These are phyloP conservation scores for Cenococcum geophilum DNA, from an alignment of 495 filamentous ascomycete species.

Conservation along the genomic window DNA sequence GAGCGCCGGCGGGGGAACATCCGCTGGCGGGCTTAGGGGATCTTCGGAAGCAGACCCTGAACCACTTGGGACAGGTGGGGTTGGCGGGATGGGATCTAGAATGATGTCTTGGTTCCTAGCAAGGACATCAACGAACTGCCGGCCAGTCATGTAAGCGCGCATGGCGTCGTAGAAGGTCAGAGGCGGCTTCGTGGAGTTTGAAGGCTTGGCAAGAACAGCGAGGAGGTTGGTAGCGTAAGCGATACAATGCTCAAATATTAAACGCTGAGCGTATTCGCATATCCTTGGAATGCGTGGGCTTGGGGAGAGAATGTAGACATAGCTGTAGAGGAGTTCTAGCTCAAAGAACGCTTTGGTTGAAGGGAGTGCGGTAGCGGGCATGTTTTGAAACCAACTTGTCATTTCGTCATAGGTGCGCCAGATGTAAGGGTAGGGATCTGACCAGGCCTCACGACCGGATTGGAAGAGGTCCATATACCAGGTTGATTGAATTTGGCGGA, in stretches of 20 bases:
- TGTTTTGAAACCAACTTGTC: constrained; percentile 26
- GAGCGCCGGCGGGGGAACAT: constrained; percentile 16
- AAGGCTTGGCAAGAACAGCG: constrained; percentile 45
- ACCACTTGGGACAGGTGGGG: constrained; percentile 16
- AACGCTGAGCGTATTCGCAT: constrained; percentile 59
- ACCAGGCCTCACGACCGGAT: constrained; percentile 51
- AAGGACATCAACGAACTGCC: constrained; percentile 62
- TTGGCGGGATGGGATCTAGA: constrained; percentile 32
- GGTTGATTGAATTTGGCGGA: constrained; percentile 69
- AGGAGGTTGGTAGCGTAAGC: constrained; percentile 59
- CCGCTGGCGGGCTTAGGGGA: constrained; percentile 19
- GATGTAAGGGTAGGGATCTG: constrained; percentile 37
- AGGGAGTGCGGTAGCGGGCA: constrained; percentile 17
- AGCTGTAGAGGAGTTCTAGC: constrained; percentile 77
- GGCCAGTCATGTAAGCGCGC: constrained; percentile 63
- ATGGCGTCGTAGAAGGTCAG: constrained; percentile 68
- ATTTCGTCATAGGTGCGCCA: constrained; percentile 34
- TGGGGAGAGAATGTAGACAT: constrained; percentile 74
- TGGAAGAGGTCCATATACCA: constrained; percentile 82
- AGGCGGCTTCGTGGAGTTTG: constrained; percentile 45
- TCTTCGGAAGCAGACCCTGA: constrained; percentile 16
- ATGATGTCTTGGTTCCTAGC: constrained; percentile 47
- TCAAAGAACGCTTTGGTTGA: constrained; percentile 50
- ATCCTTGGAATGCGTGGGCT: constrained; percentile 51
- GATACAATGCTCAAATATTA: constrained; percentile 78